Evolutionary conservation across 768 basidiomycete species (phyloP).

Genomic region (Rhodotorula kratochvilovae): DNA sequence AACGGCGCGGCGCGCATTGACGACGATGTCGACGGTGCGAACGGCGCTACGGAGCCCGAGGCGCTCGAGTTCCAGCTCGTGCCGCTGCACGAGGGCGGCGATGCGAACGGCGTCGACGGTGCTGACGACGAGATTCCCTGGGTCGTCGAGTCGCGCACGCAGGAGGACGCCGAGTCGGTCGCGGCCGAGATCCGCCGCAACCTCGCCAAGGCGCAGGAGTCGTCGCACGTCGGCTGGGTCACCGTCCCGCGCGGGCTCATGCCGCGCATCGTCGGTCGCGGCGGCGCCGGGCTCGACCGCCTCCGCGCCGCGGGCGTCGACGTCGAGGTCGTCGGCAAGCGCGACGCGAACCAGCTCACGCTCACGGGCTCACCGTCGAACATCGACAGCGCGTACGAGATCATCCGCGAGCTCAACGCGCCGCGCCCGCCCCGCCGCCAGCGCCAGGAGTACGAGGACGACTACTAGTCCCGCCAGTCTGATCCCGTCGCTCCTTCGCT

Average conservation of each 20-base stretch:
- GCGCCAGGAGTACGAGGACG: background rate
- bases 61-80: slow-evolving; percentile 74
- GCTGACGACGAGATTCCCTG: slow-evolving; percentile 36
- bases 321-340: slow-evolving; percentile 39
- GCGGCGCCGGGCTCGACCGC: slow-evolving; percentile 40
- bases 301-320: slow-evolving; percentile 37
- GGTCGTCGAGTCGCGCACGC: slow-evolving; percentile 68
- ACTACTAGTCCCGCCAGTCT: background rate
- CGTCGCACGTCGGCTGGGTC: slow-evolving; percentile 77
- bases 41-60: slow-evolving; percentile 51
- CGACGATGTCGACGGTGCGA: slow-evolving; percentile 52
- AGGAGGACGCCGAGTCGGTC: slow-evolving; percentile 70
- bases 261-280: slow-evolving; percentile 40
- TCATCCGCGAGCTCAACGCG: slow-evolving; percentile 27
- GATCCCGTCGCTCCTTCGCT: background rate
- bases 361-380: slow-evolving; percentile 36
- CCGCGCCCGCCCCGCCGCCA: slow-evolving; percentile 14
- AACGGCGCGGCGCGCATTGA: slow-evolving; percentile 75
- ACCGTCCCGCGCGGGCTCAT: slow-evolving; percentile 53
- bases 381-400: slow-evolving; percentile 22
- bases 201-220: slow-evolving; percentile 64
- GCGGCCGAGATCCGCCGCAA: slow-evolving; percentile 63
- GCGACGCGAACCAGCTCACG: slow-evolving; percentile 39
- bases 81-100: slow-evolving; percentile 58
- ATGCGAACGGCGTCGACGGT: slow-evolving; percentile 1